phyloP scores from a whole-genome alignment of 1,284 basidiomycete genomes.

The Termitomyces sp. region DNA sequence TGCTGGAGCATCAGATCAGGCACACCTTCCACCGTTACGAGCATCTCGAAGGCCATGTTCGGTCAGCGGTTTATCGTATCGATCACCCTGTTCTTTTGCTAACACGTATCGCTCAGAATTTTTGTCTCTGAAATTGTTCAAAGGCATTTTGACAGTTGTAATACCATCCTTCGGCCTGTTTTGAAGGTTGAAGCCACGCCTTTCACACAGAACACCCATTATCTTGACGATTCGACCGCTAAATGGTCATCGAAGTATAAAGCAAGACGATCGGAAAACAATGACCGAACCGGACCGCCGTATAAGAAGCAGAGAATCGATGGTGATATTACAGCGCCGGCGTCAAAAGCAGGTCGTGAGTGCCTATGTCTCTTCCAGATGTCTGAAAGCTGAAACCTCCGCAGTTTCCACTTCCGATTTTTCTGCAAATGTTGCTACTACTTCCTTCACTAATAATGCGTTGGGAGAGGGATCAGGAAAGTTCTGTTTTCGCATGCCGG shows the following conservation, averaged over 20 bases:
- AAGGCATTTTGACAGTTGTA: conserved; percentile 20
- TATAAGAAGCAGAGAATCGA: conserved; percentile 1
- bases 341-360: background rate
- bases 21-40: conserved; percentile 28
- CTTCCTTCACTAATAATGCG: background rate
- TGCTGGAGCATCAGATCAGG: conserved; percentile 21
- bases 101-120: conserved; percentile 14
- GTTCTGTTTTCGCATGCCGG: background rate
- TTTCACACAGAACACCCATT: conserved; percentile 38
- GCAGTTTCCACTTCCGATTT: background rate
- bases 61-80: conserved; percentile 20
- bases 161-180: conserved; percentile 22
- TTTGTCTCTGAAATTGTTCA: conserved; percentile 23
- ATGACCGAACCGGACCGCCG: background rate
- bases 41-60: conserved; percentile 23
- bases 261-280: conserved; percentile 21
- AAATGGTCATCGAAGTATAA: conserved; percentile 35
- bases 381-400: background rate
- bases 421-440: background rate
- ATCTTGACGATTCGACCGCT: conserved; percentile 27
- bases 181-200: conserved; percentile 32
- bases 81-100: background rate
- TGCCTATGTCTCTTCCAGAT: background rate
- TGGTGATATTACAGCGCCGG: background rate
- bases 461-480: background rate